These are phyloP conservation scores for Auriscalpium orientale DNA, from an alignment of 768 basidiomycete genomes.

Conservation along the genomic window DNA sequence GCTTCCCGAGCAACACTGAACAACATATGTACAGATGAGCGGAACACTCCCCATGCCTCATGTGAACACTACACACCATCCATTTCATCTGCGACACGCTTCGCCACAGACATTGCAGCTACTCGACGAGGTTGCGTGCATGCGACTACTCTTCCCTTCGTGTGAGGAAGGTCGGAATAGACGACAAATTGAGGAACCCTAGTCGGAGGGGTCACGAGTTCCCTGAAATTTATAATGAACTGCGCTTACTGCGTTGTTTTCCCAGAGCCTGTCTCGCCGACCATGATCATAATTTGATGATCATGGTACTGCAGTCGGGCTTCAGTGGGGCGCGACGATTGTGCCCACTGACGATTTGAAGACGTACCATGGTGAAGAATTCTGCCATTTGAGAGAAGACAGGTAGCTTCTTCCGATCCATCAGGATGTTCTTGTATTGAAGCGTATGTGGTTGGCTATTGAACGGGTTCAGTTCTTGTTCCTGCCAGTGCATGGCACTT, in stretches of 20 bases:
- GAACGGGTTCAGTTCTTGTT: conserved; percentile 81
- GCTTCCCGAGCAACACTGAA: conserved; percentile 81
- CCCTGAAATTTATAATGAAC: neutral
- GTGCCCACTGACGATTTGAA: conserved; percentile 14
- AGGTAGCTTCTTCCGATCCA: conserved; percentile 79
- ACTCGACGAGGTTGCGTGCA: conserved; percentile 97
- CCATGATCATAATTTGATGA: conserved; percentile 85
- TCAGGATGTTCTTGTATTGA: conserved; percentile 82
- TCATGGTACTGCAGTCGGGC: conserved; percentile 46
- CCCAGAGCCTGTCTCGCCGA: conserved; percentile 92
- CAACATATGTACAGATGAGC: conserved; percentile 1
- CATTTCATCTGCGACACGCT: conserved; percentile 99
- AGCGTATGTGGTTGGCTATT: conserved; percentile 69
- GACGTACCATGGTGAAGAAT: conserved; percentile 80
- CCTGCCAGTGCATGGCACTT: conserved; percentile 33
- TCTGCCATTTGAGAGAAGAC: conserved; percentile 91
- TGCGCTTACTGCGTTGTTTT: conserved; percentile 85
- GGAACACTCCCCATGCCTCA: too few species aligned
- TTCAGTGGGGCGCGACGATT: conserved; percentile 21
- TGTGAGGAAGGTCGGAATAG: conserved; percentile 88
- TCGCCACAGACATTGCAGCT: conserved; percentile 96
- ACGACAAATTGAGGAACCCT: conserved; percentile 97
- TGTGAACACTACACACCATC: conserved; percentile 56
- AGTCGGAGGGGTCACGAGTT: conserved; percentile 4
- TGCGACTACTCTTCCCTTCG: conserved; percentile 84